These are phyloP conservation scores for Tricholoma terreum DNA, from an alignment of 768 basidiomycete species.

Conservation along the genomic window DNA sequence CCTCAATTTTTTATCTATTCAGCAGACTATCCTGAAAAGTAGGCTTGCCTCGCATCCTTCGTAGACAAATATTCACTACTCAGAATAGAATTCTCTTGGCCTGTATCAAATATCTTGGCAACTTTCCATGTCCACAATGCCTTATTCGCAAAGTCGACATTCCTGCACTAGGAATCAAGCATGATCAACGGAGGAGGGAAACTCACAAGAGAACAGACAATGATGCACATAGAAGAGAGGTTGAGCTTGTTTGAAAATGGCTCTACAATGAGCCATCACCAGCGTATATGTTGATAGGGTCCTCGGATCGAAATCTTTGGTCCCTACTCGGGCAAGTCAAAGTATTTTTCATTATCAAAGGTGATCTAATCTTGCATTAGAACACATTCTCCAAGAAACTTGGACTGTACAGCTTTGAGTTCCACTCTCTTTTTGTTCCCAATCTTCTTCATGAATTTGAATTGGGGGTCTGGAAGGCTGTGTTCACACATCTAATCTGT, in stretches of 20 bases:
- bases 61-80: background rate
- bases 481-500: slow-evolving; percentile 23
- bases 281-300: background rate
- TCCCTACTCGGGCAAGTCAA: background rate
- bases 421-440: slow-evolving; percentile 10
- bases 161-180: slow-evolving; percentile 22
- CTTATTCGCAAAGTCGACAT: slow-evolving; percentile 20
- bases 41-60: background rate
- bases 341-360: background rate
- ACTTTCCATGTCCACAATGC: slow-evolving; percentile 30
- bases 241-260: background rate
- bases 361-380: background rate
- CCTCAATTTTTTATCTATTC: slow-evolving; percentile 1
- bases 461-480: slow-evolving; percentile 22
- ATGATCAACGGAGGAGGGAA: background rate
- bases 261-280: background rate
- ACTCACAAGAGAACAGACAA: background rate
- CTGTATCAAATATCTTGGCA: slow-evolving; percentile 13
- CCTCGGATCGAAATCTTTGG: background rate
- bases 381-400: background rate
- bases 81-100: slow-evolving; percentile 21
- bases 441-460: slow-evolving; percentile 28
- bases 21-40: slow-evolving; percentile 12
- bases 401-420: background rate
- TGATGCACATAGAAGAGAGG: background rate